Evolutionary conservation across 2,329 filamentous ascomycete species (phyloP), one percentile per base, ranked within the genome.

Genomic region (Epichloe sibirici): DNA sequence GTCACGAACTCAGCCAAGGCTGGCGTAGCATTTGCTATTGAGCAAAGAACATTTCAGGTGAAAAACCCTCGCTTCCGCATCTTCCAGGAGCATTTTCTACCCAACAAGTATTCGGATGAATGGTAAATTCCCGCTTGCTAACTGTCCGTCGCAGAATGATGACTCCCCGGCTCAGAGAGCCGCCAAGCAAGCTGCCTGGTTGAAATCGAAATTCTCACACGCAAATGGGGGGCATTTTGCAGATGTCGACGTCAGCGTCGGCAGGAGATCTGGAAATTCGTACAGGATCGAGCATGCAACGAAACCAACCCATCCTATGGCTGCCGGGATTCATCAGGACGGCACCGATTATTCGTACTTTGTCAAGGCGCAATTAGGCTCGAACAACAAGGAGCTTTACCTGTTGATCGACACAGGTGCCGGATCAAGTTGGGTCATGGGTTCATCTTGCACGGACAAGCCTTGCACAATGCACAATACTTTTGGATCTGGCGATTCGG

Each of bases 341-440:
- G 82, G 81, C 15, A 78, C 76, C 15, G 82, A 86, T 61, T 82
- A 76, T 58, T 82, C 81, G 2, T 85, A 86, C 65, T 85, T 85
- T 58, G 66, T 81, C 44, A 66, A 80, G 61, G 77, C 77, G 15
- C 60, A 69, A 37, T 62, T 86, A 15, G 82, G 82, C 13, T 80
- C 81, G 3, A 66, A 71, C 13, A 66, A 67, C 43, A 79, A 76
- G 57, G 63, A 73, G 2, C 58, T 85, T 58, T 79, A 78, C 58
- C 78, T 86, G 76, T 73, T 85, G 28, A 68, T 85, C 53, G 82
- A 86, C 63, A 83, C 82, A 7, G 82, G 82, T 28, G 81, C 82
- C 40, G 78, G 78, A 23, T 88, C 87, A 53, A 89, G 84, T 12
- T 95, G 90, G 90, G 80, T 95, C 21, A 93, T 93, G 80, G 79